A percentile compares a stretch with the other conserved stretches of the same genome.
Conservation (phyloP, 495 filamentous ascomycete species). For the Daldinia grandis region DNA sequence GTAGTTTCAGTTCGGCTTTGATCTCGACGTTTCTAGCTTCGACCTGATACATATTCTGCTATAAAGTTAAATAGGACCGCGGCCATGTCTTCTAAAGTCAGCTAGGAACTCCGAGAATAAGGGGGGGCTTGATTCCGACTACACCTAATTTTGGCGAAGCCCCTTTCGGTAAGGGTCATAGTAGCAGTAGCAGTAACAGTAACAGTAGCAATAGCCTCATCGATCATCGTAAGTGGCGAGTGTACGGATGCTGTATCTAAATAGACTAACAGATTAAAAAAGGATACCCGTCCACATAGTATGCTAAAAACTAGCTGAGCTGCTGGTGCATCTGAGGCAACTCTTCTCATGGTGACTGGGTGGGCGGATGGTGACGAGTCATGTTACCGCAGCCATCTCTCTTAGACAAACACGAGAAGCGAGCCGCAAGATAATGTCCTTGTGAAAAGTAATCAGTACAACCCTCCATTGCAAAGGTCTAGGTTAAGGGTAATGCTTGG, state of each 20-base stretch:
- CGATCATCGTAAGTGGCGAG: neutral
- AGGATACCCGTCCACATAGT: slow-evolving; percentile 1
- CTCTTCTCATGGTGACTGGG: slow-evolving; percentile 1
- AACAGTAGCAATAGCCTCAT: neutral
- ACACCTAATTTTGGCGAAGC: slow-evolving; percentile 16
- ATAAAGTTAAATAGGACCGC: neutral
- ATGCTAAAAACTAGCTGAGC: slow-evolving; percentile 2
- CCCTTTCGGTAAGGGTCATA: neutral
- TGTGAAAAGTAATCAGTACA: neutral
- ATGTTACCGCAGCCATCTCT: neutral
- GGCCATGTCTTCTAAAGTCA: slow-evolving; percentile 4
- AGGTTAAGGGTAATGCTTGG: neutral
- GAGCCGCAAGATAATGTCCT: neutral
- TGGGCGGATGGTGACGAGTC: slow-evolving; percentile 20
- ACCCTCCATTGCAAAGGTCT: neutral
- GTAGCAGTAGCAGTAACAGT: too few relatives aligned
- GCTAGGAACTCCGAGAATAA: slow-evolving; percentile 17
- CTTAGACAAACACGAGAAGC: neutral
- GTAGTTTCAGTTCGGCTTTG: slow-evolving; percentile 1
- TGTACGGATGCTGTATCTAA: neutral
- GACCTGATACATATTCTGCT: neutral
- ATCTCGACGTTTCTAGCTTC: slow-evolving; percentile 23
- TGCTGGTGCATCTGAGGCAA: neutral
- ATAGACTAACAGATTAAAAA: slow-evolving; percentile 1
- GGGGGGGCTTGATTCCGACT: slow-evolving; percentile 9